Percentiles rank a stretch among this genome's conserved stretches.
Conservation (phyloP, 2,329 filamentous ascomycete species). For the Xylaria hypoxylon region DNA sequence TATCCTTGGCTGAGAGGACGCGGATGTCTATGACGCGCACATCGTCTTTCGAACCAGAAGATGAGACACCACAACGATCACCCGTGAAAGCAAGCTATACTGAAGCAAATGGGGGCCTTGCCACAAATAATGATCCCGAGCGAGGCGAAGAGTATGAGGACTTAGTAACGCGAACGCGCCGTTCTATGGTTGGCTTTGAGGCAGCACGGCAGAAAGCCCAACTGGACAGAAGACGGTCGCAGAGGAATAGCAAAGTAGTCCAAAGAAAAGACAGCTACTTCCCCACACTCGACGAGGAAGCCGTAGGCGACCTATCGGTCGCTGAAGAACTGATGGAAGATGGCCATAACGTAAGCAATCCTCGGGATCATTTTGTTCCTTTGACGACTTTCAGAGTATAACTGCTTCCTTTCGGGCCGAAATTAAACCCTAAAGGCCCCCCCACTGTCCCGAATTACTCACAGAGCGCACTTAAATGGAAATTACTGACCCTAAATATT, state of each 20-base stretch:
- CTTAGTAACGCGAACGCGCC: conserved; percentile 67
- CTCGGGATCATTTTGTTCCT: not conserved
- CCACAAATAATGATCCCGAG: conserved; percentile 34
- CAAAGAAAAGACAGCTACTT: conserved; percentile 61
- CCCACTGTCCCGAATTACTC: not conserved
- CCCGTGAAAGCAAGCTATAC: conserved; percentile 39
- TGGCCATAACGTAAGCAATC: conserved; percentile 63
- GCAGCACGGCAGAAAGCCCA: conserved; percentile 71
- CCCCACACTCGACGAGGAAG: conserved; percentile 61
- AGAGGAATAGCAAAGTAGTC: conserved; percentile 58
- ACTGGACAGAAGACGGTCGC: conserved; percentile 65
- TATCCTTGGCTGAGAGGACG: conserved; percentile 81
- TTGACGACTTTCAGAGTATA: not conserved
- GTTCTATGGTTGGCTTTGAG: conserved; percentile 72
- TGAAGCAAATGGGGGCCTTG: conserved; percentile 39
- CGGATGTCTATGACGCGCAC: conserved; percentile 79
- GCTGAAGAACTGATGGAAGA: conserved; percentile 71
- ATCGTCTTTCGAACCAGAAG: conserved; percentile 51
- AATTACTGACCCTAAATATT: not conserved
- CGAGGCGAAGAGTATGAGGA: conserved; percentile 58
- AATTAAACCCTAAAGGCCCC: not conserved
- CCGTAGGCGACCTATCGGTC: conserved; percentile 47
- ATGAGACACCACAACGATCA: conserved; percentile 43
- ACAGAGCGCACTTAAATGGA: not conserved
- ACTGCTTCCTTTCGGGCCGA: not conserved